Conservation (phyloP, 2,329 filamentous ascomycete genomes). For the Grosmannia clavigera region DNA sequence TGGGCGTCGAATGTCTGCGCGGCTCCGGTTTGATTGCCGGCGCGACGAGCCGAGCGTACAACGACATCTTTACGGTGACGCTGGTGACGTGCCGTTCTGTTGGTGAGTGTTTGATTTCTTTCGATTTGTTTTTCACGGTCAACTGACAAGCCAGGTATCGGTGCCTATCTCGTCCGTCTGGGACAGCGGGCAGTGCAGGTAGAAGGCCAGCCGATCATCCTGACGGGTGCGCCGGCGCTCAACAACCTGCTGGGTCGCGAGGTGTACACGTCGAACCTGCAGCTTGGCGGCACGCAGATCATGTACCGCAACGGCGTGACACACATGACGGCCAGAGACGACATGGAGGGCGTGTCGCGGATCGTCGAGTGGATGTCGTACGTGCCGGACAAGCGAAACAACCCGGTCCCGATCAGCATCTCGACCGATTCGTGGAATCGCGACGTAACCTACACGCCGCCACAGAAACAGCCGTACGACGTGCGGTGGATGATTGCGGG, state of each 20-base stretch:
- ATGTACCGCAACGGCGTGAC: constrained; percentile 99
- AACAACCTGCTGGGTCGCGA: constrained; percentile 98
- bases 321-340: constrained; percentile 94
- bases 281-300: constrained; percentile 99
- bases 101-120: constrained; percentile 39
- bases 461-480: constrained; percentile 77
- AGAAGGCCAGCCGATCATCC: constrained; percentile 95
- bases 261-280: constrained; percentile 97
- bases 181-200: constrained; percentile 98
- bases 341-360: constrained; percentile 95
- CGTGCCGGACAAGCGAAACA: constrained; percentile 88
- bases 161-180: constrained; percentile 95
- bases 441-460: constrained; percentile 72
- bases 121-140: neutral
- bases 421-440: constrained; percentile 84
- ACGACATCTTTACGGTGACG: constrained; percentile 97
- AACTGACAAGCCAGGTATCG: constrained; percentile 51
- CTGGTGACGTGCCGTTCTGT: constrained; percentile 96
- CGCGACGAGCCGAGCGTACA: constrained; percentile 92
- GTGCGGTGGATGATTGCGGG: constrained; percentile 88
- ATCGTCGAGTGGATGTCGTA: constrained; percentile 98
- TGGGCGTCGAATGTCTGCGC: constrained; percentile 94
- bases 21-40: constrained; percentile 97
- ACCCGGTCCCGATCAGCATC: constrained; percentile 83
- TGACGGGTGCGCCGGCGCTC: constrained; percentile 91